Evolutionary conservation across 139 green algal species (phyloP).

Genomic region (Chlamydomonas incerta): DNA sequence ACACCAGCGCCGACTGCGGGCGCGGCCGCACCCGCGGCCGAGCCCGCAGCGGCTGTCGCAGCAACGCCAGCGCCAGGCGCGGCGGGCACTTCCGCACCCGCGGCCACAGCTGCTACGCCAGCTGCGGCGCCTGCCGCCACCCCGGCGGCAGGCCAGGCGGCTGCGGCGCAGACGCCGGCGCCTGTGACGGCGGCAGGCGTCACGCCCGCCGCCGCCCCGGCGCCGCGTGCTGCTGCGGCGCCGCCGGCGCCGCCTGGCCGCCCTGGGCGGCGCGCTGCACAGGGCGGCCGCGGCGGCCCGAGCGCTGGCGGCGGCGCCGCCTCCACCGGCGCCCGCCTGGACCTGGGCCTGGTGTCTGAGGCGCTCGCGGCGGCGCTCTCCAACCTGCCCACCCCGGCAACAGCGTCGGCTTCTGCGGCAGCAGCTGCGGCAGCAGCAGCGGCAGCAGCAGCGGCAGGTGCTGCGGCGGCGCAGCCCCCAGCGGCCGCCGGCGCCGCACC

Average conservation of each 20-base stretch:
- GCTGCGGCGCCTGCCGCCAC: background rate
- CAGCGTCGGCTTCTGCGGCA: background rate
- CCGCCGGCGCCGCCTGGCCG: background rate
- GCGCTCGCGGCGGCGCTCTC: conserved; percentile 7
- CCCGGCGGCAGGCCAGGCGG: background rate
- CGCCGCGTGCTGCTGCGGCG: conserved; percentile 15
- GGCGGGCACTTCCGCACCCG: background rate
- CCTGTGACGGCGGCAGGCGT: background rate
- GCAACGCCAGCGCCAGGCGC: background rate
- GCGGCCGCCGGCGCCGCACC: background rate
- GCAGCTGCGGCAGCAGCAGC: background rate
- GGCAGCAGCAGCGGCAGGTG: background rate
- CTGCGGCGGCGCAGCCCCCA: background rate
- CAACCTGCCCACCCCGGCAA: background rate
- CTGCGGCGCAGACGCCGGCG: background rate
- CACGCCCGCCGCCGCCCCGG: background rate
- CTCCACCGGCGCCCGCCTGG: conserved; percentile 15
- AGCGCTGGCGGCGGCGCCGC: conserved; percentile 18
- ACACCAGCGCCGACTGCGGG: background rate
- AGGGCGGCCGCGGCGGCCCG: conserved; percentile 13
- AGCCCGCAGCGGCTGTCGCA: conserved; percentile 14
- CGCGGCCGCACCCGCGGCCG: background rate
- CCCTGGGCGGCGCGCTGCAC: too few species aligned
- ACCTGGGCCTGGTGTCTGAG: conserved; percentile 26
- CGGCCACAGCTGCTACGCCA: background rate